phyloP scores from a whole-genome alignment of 495 filamentous ascomycete species.

The Chaetomium cochliodes region DNA sequence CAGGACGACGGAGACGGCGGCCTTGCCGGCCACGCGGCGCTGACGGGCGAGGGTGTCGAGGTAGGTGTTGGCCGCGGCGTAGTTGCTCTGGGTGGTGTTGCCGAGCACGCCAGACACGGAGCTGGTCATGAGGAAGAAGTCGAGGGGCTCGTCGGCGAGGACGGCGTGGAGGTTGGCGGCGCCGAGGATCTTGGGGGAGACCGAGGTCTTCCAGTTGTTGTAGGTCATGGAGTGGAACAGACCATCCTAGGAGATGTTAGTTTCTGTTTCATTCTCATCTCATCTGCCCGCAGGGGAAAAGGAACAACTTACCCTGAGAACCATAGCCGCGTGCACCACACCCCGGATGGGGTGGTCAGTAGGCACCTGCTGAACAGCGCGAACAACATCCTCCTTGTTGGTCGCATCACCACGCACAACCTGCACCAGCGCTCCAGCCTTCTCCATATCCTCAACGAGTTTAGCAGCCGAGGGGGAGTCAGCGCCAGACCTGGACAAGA shows the following conservation, averaged over 20 bases:
- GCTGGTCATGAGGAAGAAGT: constrained; percentile 57
- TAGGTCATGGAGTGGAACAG: constrained; percentile 7
- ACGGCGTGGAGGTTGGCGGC: constrained; percentile 47
- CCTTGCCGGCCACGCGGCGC: constrained; percentile 12
- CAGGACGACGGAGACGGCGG: constrained; percentile 34
- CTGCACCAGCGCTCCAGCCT: neutral
- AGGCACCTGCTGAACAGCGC: neutral
- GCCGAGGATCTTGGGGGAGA: constrained; percentile 45
- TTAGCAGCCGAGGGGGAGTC: neutral
- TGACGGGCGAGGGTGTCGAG: constrained; percentile 41
- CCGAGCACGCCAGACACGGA: constrained; percentile 52
- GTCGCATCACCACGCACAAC: neutral
- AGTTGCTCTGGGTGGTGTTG: constrained; percentile 50
- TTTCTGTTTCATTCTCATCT: too few species aligned
- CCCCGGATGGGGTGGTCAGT: constrained; percentile 10
- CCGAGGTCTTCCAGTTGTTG: neutral
- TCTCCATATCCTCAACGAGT: neutral
- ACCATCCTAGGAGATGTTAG: constrained; percentile 1
- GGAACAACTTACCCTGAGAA: neutral
- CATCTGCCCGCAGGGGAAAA: too few species aligned
- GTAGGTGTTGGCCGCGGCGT: constrained; percentile 55
- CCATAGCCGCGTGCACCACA: constrained; percentile 18
- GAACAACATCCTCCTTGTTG: neutral
- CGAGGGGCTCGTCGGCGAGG: constrained; percentile 39
- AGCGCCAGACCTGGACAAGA: neutral